These are phyloP conservation scores for Paecilomyces sp. DNA, from an alignment of 2,329 filamentous ascomycete genomes.

Conservation along the genomic window DNA sequence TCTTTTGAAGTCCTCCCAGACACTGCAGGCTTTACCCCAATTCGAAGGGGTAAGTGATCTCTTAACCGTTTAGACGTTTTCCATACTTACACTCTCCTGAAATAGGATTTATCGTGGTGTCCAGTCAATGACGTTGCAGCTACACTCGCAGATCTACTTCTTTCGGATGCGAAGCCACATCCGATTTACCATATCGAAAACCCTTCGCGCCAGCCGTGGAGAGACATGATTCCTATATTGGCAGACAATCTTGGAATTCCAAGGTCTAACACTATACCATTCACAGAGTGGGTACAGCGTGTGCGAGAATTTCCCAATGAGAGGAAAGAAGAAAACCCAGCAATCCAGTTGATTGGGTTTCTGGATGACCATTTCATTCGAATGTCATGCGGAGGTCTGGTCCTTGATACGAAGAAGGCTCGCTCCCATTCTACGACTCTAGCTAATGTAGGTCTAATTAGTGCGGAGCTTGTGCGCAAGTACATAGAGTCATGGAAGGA, in stretches of 20 bases:
- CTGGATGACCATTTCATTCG: constrained; percentile 26
- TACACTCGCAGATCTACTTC: constrained; percentile 26
- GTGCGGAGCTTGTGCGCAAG: too few relatives aligned
- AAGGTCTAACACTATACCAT: constrained; percentile 24
- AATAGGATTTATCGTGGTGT: constrained; percentile 27
- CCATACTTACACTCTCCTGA: too few relatives aligned
- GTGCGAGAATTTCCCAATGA: constrained; percentile 19
- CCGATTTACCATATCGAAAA: constrained; percentile 42
- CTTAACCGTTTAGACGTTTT: too few relatives aligned
- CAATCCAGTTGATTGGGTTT: constrained; percentile 21
- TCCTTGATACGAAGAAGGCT: constrained; percentile 30
- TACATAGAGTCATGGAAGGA: too few relatives aligned
- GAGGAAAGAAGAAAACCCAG: constrained; percentile 18
- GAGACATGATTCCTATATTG: constrained; percentile 26
- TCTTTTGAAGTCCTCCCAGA: constrained; percentile 45
- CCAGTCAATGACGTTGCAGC: constrained; percentile 39
- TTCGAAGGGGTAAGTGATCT: too few relatives aligned
- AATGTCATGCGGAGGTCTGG: constrained; percentile 41
- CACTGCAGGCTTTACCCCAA: constrained; percentile 33
- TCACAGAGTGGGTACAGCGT: constrained; percentile 33
- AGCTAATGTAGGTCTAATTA: constrained; percentile 13
- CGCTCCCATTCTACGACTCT: constrained; percentile 32
- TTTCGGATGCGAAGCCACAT: constrained; percentile 12
- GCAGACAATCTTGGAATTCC: constrained; percentile 26
- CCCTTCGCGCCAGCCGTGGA: constrained; percentile 36